phyloP scores from a whole-genome alignment of 2,329 filamentous ascomycete species.

The Fusarium sp. region DNA sequence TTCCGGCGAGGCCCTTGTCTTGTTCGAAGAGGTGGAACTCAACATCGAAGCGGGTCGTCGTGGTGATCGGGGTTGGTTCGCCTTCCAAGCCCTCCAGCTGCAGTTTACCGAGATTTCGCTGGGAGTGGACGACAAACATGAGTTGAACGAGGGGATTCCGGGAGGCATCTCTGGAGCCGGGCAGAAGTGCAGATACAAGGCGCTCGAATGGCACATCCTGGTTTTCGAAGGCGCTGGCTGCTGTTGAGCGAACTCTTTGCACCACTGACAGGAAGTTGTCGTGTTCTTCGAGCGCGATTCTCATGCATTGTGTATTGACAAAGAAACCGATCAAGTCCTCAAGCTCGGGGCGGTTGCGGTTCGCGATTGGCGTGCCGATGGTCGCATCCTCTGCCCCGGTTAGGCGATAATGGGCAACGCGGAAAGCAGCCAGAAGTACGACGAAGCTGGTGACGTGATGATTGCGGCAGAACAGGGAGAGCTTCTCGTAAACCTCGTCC shows the following conservation, averaged over 20 bases:
- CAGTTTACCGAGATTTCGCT: constrained; percentile 3
- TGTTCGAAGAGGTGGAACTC: constrained; percentile 40
- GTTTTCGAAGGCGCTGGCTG: constrained; percentile 24
- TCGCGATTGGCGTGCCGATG: constrained; percentile 33
- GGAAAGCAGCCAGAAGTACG: constrained; percentile 33
- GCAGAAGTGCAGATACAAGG: constrained; percentile 25
- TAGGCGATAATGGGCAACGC: constrained; percentile 40
- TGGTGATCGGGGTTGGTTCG: not conserved
- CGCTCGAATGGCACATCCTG: constrained; percentile 41
- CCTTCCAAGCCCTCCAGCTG: constrained; percentile 17
- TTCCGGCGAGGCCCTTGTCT: constrained; percentile 3
- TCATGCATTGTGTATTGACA: constrained; percentile 39
- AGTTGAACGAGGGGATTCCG: constrained; percentile 30
- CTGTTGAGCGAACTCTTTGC: constrained; percentile 22
- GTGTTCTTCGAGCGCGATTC: not conserved
- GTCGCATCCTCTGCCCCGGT: constrained; percentile 36
- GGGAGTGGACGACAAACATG: constrained; percentile 30
- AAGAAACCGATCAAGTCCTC: constrained; percentile 37
- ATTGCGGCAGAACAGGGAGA: constrained; percentile 14
- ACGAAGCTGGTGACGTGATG: too few species aligned
- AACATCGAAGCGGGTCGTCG: constrained; percentile 33
- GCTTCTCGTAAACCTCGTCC: not conserved
- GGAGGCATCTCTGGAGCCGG: constrained; percentile 13
- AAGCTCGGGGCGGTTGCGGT: constrained; percentile 22
- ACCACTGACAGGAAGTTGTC: constrained; percentile 29